These are phyloP conservation scores for Leptographium flavum DNA, from an alignment of 2,329 filamentous ascomycete species.

Conservation along the genomic window DNA sequence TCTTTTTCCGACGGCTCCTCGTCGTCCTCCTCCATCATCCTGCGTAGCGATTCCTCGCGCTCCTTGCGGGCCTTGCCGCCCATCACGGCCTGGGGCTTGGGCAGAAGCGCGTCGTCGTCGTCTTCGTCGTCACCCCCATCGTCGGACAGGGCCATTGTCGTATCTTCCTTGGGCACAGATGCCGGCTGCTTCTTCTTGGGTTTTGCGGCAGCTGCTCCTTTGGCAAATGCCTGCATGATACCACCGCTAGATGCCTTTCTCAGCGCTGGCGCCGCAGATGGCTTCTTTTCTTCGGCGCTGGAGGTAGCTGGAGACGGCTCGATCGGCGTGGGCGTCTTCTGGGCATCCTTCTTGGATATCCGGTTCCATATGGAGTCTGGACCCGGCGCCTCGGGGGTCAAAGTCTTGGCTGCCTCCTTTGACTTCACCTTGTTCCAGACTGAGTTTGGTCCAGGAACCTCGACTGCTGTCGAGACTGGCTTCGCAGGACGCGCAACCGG, in stretches of 20 bases:
- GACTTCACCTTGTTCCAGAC: constrained; percentile 7
- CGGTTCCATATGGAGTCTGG: constrained; percentile 1
- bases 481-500: constrained; percentile 11
- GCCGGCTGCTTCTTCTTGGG: constrained; percentile 30
- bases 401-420: neutral
- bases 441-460: constrained; percentile 6
- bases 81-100: constrained; percentile 19
- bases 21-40: constrained; percentile 59
- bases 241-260: constrained; percentile 42
- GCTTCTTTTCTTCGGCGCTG: constrained; percentile 26
- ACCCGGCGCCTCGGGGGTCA: no score
- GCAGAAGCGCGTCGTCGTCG: constrained; percentile 37
- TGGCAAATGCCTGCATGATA: constrained; percentile 71
- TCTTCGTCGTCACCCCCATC: constrained; percentile 29
- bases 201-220: constrained; percentile 32
- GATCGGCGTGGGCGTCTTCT: constrained; percentile 14
- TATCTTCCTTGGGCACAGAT: constrained; percentile 31
- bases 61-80: constrained; percentile 35
- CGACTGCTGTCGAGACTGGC: neutral
- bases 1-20: constrained; percentile 31
- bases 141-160: constrained; percentile 35
- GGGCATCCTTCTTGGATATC: constrained; percentile 9
- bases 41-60: constrained; percentile 48
- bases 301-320: constrained; percentile 16
- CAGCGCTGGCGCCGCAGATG: constrained; percentile 17